phyloP scores from a whole-genome alignment of 352 stramenopile species.

The Globisporangium radiosum region DNA sequence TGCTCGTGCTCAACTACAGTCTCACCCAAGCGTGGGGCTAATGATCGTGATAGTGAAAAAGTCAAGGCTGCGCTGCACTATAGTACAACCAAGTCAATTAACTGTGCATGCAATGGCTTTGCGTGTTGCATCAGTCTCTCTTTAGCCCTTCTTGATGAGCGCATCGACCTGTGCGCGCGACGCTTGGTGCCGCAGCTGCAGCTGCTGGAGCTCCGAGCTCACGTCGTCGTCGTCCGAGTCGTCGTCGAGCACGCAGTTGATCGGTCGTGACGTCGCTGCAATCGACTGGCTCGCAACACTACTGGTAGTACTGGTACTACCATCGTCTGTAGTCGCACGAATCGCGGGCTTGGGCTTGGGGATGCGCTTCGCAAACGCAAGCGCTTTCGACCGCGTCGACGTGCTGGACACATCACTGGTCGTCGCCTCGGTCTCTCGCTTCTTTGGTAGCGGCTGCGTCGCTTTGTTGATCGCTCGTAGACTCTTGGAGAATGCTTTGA shows the following conservation, averaged over 20 bases:
- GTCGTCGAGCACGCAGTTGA: conserved; percentile 50
- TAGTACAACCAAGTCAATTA: not conserved
- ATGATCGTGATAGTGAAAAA: conserved; percentile 1
- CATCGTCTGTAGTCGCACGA: conserved; percentile 19
- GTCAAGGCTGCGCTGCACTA: not conserved
- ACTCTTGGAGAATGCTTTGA: conserved; percentile 83
- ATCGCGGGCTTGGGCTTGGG: conserved; percentile 49
- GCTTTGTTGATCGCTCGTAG: conserved; percentile 71
- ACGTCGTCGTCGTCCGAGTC: conserved; percentile 55
- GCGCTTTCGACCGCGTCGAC: conserved; percentile 62
- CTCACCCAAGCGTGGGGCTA: conserved; percentile 79
- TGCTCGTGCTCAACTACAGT: conserved; percentile 85
- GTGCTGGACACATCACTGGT: conserved; percentile 10
- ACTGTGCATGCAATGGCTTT: no score
- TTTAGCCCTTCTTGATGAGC: conserved; percentile 34
- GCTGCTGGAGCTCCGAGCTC: conserved; percentile 52
- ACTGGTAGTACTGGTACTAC: conserved; percentile 2
- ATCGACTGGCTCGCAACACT: conserved; percentile 15
- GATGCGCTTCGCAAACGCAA: conserved; percentile 77
- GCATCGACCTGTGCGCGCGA: conserved; percentile 73
- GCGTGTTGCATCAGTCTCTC: not conserved
- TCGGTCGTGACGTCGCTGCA: conserved; percentile 18
- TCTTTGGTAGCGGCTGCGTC: conserved; percentile 11
- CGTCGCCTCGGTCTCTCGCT: conserved; percentile 19
- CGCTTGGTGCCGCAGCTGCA: conserved; percentile 63